Base-by-base conservation (phyloP, 2,329 filamentous ascomycete genomes). In the Sporothrix dimorphospora region DNA sequence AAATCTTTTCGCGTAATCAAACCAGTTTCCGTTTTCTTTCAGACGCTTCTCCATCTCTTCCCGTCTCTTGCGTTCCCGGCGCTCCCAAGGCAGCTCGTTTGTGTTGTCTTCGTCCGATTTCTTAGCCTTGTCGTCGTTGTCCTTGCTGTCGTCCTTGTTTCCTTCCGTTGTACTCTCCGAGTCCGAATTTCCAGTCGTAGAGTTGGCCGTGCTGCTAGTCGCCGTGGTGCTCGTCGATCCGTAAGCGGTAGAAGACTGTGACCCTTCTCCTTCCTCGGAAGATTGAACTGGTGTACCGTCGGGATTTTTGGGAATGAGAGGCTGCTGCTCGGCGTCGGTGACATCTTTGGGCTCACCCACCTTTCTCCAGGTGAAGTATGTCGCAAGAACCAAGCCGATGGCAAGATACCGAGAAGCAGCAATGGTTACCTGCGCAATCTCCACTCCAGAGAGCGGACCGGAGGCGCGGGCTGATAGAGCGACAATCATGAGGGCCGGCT, bases 1-100 rank as follows among this genome's bases (percentile, higher is more conserved):
- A 81, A 94, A 97, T 6, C 90, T 88, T 78, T 91, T 93, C 38
- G 90, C 84, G 77, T 96, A 96, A 57, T 88, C 87, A 75, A 92
- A 86, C 92, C 92, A 95, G 75, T 90, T 93, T 1, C 92, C 92
- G 72, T 91, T 88, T 75, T 91, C 88, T 78, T 91, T 86, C n/a
- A 94, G 84, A 2, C 90, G 88, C 80, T 93, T 91, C 74, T 89
- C 83, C 83, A 88, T 90, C 74, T 81, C 86, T 79, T 86, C 89
- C 78, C 82, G 87, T 66, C 81, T 86, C 78, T 84, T 84, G 53
- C 86, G 83, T 77, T 87, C 82, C 65, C 80, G 84, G 72, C 81
- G 85, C 78, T 85, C 86, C 85, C 83, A 90, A 57, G 78, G 85
- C 77, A 81, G 88, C 76, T 91, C 88, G 0, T 82, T 80, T 19